Conservation (phyloP, 2,329 filamentous ascomycete genomes). For the Colletotrichum coccodes region DNA sequence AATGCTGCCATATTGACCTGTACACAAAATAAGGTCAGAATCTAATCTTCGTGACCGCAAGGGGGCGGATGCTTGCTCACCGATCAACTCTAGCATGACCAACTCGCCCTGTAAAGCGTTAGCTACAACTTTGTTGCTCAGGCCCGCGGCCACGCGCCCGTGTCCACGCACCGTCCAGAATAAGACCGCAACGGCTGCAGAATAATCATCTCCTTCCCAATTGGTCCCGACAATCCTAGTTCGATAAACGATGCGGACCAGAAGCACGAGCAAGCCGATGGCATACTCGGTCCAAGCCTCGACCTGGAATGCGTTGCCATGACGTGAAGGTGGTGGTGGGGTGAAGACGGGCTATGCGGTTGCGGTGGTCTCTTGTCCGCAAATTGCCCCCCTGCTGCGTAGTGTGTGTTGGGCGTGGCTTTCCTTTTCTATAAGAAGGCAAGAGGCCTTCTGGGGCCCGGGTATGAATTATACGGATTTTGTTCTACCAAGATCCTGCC, state of each 20-base stretch:
- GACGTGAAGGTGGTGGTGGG: conserved; percentile 11
- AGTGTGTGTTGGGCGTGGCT: conserved; percentile 8
- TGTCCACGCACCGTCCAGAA: conserved; percentile 47
- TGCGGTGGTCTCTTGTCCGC: conserved; percentile 28
- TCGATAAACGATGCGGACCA: conserved; percentile 50
- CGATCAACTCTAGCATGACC: conserved; percentile 22
- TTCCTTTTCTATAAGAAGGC: not conserved
- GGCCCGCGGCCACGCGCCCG: not conserved
- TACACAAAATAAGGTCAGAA: conserved; percentile 29
- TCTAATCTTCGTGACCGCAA: not conserved
- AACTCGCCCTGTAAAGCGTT: conserved; percentile 5
- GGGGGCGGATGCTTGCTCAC: not conserved
- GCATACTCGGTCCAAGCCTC: conserved; percentile 57
- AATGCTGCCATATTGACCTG: conserved; percentile 38
- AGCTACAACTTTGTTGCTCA: not conserved
- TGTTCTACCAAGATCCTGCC: not conserved
- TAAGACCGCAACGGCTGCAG: conserved; percentile 46
- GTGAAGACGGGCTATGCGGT: conserved; percentile 10
- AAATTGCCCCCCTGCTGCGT: conserved; percentile 8
- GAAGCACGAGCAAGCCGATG: conserved; percentile 48
- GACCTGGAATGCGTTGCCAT: conserved; percentile 51
- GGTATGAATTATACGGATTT: conserved; percentile 21
- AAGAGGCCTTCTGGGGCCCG: not conserved
- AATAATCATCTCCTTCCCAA: conserved; percentile 55
- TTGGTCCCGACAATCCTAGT: conserved; percentile 50